phyloP scores from a whole-genome alignment of 108 stramenopile species.

The Skeletonema costatum region DNA sequence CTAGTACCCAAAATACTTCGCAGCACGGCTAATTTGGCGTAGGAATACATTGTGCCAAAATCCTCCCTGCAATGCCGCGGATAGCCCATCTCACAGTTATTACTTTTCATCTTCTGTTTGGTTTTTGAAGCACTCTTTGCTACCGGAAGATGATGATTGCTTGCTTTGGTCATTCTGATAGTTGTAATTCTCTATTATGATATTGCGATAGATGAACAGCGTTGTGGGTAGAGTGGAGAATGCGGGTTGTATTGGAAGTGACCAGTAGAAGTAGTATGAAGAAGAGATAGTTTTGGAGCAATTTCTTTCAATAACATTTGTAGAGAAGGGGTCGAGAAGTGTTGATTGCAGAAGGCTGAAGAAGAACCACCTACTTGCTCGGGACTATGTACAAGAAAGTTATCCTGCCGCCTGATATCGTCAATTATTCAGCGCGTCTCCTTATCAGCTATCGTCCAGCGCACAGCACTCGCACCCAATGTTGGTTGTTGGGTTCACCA shows the following conservation, averaged over 20 bases:
- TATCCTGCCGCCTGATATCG: too few relatives aligned
- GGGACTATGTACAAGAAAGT: too few relatives aligned
- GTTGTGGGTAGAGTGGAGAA: not conserved
- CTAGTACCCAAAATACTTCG: not conserved
- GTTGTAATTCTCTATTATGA: not conserved
- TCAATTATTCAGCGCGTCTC: too few relatives aligned
- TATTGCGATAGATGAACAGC: not conserved
- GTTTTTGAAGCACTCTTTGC: not conserved
- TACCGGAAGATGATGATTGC: not conserved
- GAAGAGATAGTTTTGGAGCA: not conserved
- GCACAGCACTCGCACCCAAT: too few relatives aligned
- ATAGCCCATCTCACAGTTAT: constrained; percentile 41
- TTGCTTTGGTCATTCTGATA: not conserved
- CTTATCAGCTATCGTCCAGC: too few relatives aligned
- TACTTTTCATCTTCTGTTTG: constrained; percentile 10
- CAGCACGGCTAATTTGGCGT: constrained; percentile 14
- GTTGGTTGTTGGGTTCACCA: too few relatives aligned
- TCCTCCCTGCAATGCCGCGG: constrained; percentile 30
- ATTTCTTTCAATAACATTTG: too few relatives aligned
- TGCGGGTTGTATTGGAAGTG: not conserved
- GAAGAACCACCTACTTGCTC: too few relatives aligned
- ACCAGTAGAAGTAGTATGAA: not conserved
- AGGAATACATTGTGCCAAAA: constrained; percentile 34
- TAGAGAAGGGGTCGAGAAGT: too few relatives aligned
- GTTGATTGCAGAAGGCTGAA: too few relatives aligned